A percentile compares a stretch with the other conserved stretches of the same genome.
Evolutionary conservation across 768 basidiomycete species (phyloP).

Genomic region (Pisolithus orientalis): DNA sequence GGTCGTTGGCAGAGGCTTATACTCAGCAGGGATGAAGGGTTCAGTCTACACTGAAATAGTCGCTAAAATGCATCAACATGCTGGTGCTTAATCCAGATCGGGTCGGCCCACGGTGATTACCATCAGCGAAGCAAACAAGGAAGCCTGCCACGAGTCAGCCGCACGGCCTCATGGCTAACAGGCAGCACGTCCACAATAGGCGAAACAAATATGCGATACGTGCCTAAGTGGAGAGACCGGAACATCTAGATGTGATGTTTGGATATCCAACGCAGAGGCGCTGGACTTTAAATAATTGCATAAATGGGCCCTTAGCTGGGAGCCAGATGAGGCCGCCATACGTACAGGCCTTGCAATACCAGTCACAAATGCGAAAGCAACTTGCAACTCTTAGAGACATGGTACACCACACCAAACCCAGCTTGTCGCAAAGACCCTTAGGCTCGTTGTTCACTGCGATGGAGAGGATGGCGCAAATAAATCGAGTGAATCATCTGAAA

Average conservation of each 20-base stretch:
- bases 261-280: too few relatives aligned
- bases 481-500: constrained; percentile 47
- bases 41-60: background rate
- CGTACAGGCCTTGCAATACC: too few relatives aligned
- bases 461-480: constrained; percentile 37
- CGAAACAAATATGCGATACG: background rate
- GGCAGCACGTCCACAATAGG: background rate
- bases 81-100: background rate
- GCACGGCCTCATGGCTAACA: background rate
- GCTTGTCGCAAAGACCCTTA: too few relatives aligned
- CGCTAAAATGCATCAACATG: background rate
- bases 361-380: too few relatives aligned
- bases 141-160: background rate
- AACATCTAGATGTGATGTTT: too few relatives aligned
- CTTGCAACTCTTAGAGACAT: too few relatives aligned
- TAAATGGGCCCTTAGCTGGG: too few relatives aligned
- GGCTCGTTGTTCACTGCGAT: background rate
- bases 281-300: too few relatives aligned
- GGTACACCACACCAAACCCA: too few relatives aligned
- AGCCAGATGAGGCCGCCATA: too few relatives aligned
- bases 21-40: background rate
- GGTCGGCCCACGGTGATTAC: background rate
- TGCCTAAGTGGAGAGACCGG: background rate
- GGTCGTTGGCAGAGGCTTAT: background rate
- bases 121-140: background rate